A percentile compares a stretch with the other conserved stretches of the same genome.
Evolutionary conservation across 2,329 filamentous ascomycete species (phyloP).

Genomic region (Penicillium sp.): DNA sequence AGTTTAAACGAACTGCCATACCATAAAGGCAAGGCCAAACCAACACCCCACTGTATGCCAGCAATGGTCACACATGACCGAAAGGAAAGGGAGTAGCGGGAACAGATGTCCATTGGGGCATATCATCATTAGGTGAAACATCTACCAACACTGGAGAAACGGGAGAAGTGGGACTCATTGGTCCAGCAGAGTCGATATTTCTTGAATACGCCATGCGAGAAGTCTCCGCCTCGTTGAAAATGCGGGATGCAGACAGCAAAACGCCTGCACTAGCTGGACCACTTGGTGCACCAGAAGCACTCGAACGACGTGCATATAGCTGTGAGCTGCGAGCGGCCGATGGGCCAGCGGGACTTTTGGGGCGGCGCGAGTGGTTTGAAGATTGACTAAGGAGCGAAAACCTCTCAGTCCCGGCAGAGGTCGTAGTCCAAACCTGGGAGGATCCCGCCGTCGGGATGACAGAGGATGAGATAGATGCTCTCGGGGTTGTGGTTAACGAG

Average conservation of each 20-base stretch:
- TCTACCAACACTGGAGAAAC: neutral
- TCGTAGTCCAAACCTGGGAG: conserved; percentile 15
- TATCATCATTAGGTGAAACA: neutral
- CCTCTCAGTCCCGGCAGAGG: conserved; percentile 1
- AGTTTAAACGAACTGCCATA: neutral
- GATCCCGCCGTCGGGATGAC: conserved; percentile 8
- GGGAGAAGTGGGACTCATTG: neutral
- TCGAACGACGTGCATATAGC: conserved; percentile 1
- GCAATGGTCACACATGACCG: neutral
- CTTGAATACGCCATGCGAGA: neutral
- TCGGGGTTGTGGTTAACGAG: neutral
- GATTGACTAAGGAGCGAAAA: conserved; percentile 2
- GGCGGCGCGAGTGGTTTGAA: neutral
- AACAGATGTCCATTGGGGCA: neutral
- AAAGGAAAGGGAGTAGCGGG: neutral
- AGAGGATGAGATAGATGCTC: conserved; percentile 4
- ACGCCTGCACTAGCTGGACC: neutral
- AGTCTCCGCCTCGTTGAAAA: conserved; percentile 2
- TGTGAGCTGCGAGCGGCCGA: neutral
- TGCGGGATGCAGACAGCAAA: neutral
- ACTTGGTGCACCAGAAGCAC: conserved; percentile 11
- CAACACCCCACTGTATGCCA: neutral
- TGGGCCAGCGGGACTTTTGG: neutral
- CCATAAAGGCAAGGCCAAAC: neutral
- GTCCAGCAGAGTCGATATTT: neutral